Conservation (phyloP, 352 stramenopile genomes). For the Pythium brassicae region DNA sequence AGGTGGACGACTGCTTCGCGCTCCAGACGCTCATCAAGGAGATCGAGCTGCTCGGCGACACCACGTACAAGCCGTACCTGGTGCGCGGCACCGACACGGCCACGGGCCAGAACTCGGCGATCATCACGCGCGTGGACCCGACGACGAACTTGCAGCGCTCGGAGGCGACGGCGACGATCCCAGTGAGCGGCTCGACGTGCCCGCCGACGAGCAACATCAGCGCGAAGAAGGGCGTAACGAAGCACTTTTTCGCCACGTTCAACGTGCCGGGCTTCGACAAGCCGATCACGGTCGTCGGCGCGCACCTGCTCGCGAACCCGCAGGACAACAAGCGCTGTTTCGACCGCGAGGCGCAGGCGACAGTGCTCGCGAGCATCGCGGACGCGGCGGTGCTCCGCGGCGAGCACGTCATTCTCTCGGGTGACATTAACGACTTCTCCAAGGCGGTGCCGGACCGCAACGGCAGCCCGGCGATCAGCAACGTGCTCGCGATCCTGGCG, state of each 20-base stretch:
- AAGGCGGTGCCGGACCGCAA: slow-evolving; percentile 51
- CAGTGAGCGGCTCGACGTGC: slow-evolving; percentile 52
- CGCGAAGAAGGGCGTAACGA: slow-evolving; percentile 42
- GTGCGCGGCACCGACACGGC: slow-evolving; percentile 51
- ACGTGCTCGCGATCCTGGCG: slow-evolving; percentile 42
- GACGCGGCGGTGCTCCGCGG: slow-evolving; percentile 31
- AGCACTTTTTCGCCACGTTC: slow-evolving; percentile 73
- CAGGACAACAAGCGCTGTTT: slow-evolving; percentile 47
- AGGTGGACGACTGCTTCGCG: slow-evolving; percentile 56
- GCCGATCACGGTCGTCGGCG: slow-evolving; percentile 58
- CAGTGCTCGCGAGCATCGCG: slow-evolving; percentile 40
- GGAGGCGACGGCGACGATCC: slow-evolving; percentile 24
- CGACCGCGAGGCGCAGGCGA: slow-evolving; percentile 60
- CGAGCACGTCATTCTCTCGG: slow-evolving; percentile 60
- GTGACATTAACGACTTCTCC: slow-evolving; percentile 73
- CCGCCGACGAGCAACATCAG: slow-evolving; percentile 24
- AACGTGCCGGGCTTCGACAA: slow-evolving; percentile 59
- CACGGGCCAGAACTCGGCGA: slow-evolving; percentile 61
- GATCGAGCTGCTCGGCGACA: slow-evolving; percentile 38
- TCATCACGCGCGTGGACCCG: slow-evolving; percentile 64
- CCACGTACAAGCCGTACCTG: slow-evolving; percentile 62
- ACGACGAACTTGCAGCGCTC: slow-evolving; percentile 40
- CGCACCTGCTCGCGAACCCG: slow-evolving; percentile 60
- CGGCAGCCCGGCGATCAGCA: slow-evolving; percentile 52
- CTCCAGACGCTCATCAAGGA: slow-evolving; percentile 48